These are phyloP conservation scores for Pichia sp. DNA, from an alignment of 1,139 yeast species.

Conservation along the genomic window DNA sequence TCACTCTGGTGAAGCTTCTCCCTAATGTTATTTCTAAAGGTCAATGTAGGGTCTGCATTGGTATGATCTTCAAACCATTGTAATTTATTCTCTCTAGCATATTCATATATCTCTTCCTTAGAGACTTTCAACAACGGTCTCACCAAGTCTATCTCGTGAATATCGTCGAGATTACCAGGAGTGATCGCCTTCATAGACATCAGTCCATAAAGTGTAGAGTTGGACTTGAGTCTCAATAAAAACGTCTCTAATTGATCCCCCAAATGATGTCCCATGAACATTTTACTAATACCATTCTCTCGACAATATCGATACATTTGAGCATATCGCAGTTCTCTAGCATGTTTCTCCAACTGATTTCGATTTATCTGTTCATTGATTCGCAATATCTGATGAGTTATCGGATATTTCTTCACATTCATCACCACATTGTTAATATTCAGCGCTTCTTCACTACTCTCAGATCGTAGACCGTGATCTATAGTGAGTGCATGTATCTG, in stretches of 20 bases:
- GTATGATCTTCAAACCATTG: constrained; percentile 68
- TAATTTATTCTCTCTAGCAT: constrained; percentile 36
- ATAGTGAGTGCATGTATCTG: constrained; percentile 24
- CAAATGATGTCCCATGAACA: constrained; percentile 60
- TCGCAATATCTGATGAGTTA: constrained; percentile 40
- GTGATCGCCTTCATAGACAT: constrained; percentile 32
- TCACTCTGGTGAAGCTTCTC: constrained; percentile 15
- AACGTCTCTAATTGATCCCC: constrained; percentile 74
- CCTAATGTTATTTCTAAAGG: constrained; percentile 48
- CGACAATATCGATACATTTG: constrained; percentile 34
- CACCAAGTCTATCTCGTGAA: constrained; percentile 18
- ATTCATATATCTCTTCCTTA: constrained; percentile 40
- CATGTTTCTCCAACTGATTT: constrained; percentile 40
- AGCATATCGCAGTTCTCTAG: constrained; percentile 46
- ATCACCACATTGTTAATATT: constrained; percentile 30
- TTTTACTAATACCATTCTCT: constrained; percentile 23
- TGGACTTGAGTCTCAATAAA: constrained; percentile 44
- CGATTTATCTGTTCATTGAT: constrained; percentile 24
- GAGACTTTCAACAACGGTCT: constrained; percentile 48
- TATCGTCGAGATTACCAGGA: constrained; percentile 2
- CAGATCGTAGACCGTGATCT: constrained; percentile 22
- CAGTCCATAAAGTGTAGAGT: constrained; percentile 57
- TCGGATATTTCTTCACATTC: constrained; percentile 38
- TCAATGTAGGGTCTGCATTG: constrained; percentile 46
- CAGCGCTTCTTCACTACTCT: constrained; percentile 20